phyloP scores from a whole-genome alignment of 352 stramenopile species.

The Globisporangium cederbergense region DNA sequence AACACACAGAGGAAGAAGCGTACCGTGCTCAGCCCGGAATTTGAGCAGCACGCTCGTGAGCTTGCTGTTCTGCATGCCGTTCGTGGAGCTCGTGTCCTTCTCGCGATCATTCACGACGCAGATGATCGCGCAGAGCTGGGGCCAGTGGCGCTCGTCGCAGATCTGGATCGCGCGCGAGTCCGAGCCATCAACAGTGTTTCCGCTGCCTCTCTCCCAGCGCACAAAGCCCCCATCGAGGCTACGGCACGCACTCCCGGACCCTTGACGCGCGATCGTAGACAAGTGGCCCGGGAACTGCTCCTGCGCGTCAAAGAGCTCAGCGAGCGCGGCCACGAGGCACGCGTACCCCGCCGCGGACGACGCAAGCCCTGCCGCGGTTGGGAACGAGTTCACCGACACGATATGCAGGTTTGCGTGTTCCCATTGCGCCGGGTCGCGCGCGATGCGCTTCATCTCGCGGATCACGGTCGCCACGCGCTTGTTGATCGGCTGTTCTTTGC shows the following conservation, averaged over 20 bases:
- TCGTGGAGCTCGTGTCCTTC: slow-evolving; percentile 97
- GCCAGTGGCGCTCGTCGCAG: slow-evolving; percentile 91
- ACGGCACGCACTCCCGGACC: slow-evolving; percentile 93
- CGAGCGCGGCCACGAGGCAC: slow-evolving; percentile 89
- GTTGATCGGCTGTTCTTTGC: slow-evolving; percentile 74
- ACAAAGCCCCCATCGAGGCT: slow-evolving; percentile 97
- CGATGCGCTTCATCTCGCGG: slow-evolving; percentile 57
- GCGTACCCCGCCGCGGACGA: slow-evolving; percentile 97
- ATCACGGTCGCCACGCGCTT: slow-evolving; percentile 83
- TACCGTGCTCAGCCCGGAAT: slow-evolving; percentile 69
- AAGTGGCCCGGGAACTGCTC: slow-evolving; percentile 91
- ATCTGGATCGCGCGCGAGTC: slow-evolving; percentile 72
- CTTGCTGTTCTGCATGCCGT: slow-evolving; percentile 94
- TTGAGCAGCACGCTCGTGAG: slow-evolving; percentile 90
- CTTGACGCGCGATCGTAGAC: slow-evolving; percentile 92
- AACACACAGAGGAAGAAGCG: not conserved
- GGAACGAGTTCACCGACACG: slow-evolving; percentile 97
- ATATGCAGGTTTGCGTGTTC: slow-evolving; percentile 84
- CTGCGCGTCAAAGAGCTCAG: slow-evolving; percentile 84
- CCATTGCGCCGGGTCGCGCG: slow-evolving; percentile 15
- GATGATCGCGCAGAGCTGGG: slow-evolving; percentile 93
- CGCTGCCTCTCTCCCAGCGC: slow-evolving; percentile 92
- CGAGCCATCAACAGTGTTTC: slow-evolving; percentile 55
- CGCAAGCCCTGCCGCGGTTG: slow-evolving; percentile 96
- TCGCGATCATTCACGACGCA: slow-evolving; percentile 95